Base-by-base conservation (phyloP, 768 basidiomycete species). In the Mrakia frigida region DNA sequence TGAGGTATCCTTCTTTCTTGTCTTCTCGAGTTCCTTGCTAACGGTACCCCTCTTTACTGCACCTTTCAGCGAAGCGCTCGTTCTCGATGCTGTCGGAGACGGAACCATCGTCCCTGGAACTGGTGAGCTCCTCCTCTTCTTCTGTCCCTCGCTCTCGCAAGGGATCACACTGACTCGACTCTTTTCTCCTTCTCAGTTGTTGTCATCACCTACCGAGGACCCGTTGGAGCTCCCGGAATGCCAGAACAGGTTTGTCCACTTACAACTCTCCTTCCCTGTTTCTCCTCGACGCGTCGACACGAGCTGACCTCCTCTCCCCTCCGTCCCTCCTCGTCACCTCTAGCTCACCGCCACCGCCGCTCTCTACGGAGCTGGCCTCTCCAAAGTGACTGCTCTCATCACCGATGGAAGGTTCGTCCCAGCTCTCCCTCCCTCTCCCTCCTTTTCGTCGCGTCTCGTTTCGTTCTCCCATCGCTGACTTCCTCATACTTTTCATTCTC, bases 191-290 rank as follows among this genome's bases (percentile, higher is more conserved):
- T 39, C 37, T 25, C 85, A 82, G 88, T 91, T 56, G 85, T 93
- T 76, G 89, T 94, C 63, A 90, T 94, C 85, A 87, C 93, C 76
- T 94, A 94, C 82, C 91, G 92, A 84, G 93, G 93, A 18, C 92
- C 93, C 0, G 93, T 91, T 82, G 92, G 93, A 37, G 93, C 88
- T n/a, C 93, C 92, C 37, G 93, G 93, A 33, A 93, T 93, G 92
- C 93, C 93, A 13, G 92, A 94, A 85, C 88, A 88, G n/a, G 56
- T 56, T 6, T 9, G 50, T 52, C 0, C 11, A 10, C 23, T 56
- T 46, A 7, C 56, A 56, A 6, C 56, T 56, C 56, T 14, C 13
- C 7, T 74, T 52, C 81, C 70, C 23, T 9, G 16, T 41, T 61
- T 70, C 70, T 37, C 50, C 25, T 56, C 56, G 56, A 25, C 56